These are phyloP conservation scores for Pythium folliculosum DNA, from an alignment of 352 stramenopile species.

Conservation along the genomic window DNA sequence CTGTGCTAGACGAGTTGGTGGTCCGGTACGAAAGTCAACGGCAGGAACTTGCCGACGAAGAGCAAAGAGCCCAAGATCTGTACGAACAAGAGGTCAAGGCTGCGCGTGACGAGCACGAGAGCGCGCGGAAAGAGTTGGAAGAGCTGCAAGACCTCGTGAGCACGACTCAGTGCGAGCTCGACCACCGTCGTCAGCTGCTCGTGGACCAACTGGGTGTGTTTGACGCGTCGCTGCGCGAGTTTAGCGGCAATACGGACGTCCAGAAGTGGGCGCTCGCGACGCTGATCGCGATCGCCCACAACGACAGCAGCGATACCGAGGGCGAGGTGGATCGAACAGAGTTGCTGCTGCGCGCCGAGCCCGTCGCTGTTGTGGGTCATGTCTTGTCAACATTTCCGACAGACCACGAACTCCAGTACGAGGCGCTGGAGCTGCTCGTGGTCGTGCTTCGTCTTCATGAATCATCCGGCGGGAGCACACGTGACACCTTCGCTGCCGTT, in stretches of 20 bases:
- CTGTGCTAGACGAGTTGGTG: slow-evolving; percentile 22
- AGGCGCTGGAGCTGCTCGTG: slow-evolving; percentile 18
- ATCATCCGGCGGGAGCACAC: background rate
- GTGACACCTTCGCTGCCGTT: background rate
- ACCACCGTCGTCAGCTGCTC: slow-evolving; percentile 7
- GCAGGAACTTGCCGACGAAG: background rate
- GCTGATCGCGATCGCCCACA: slow-evolving; percentile 5
- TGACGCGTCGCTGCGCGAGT: slow-evolving; percentile 18
- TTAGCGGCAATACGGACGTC: slow-evolving; percentile 11
- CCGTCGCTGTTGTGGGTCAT: slow-evolving; percentile 16
- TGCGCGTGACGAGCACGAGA: background rate
- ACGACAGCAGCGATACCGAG: background rate
- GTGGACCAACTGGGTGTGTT: slow-evolving; percentile 25
- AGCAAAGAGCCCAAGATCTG: slow-evolving; percentile 3
- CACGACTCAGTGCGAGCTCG: slow-evolving; percentile 12
- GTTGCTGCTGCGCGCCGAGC: slow-evolving; percentile 13
- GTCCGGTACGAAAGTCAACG: background rate
- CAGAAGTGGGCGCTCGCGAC: slow-evolving; percentile 18
- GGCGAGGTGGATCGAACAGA: background rate
- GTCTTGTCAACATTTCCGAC: slow-evolving; percentile 9
- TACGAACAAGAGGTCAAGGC: slow-evolving; percentile 12
- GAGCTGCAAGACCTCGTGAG: background rate
- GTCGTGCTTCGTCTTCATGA: slow-evolving; percentile 5
- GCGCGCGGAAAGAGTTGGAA: background rate
- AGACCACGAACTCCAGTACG: slow-evolving; percentile 6